Evolutionary conservation across 768 basidiomycete species (phyloP).

Genomic region (Suillus alpinus): DNA sequence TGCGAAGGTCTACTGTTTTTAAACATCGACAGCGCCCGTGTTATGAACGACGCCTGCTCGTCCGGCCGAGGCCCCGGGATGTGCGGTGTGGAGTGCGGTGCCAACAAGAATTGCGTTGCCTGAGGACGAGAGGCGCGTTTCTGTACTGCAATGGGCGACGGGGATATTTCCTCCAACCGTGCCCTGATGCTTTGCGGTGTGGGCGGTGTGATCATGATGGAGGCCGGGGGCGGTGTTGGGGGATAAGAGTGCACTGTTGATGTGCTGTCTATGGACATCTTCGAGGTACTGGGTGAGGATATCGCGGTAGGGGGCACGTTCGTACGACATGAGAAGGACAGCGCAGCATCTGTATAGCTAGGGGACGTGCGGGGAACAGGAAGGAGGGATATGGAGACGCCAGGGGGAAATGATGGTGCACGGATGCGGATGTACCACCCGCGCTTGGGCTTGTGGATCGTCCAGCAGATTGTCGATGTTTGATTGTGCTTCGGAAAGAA

Average conservation of each 20-base stretch:
- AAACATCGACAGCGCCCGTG: conserved; percentile 48
- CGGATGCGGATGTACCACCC: conserved; percentile 86
- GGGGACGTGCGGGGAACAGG: conserved; percentile 48
- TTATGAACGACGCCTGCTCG: conserved; percentile 43
- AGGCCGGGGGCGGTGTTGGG: conserved; percentile 45
- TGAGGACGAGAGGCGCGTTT: conserved; percentile 9
- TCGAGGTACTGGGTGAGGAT: conserved; percentile 15
- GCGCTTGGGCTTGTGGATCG: conserved; percentile 72
- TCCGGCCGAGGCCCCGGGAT: conserved; percentile 25
- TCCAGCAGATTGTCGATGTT: conserved; percentile 67
- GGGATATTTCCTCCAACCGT: conserved; percentile 23
- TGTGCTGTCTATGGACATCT: conserved; percentile 26
- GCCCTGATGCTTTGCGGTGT: conserved; percentile 32
- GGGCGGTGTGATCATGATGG: conserved; percentile 30
- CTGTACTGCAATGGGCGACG: background rate
- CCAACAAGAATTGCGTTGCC: conserved; percentile 45
- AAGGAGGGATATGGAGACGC: conserved; percentile 52
- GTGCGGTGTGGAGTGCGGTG: conserved; percentile 41
- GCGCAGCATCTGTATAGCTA: conserved; percentile 48
- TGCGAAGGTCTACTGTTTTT: conserved; percentile 52
- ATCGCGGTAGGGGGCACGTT: conserved; percentile 28
- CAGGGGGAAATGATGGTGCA: conserved; percentile 65
- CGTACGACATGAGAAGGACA: conserved; percentile 53
- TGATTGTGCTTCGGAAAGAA: conserved; percentile 53
- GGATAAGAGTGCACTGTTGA: conserved; percentile 52